Base-by-base conservation (phyloP, 2,329 filamentous ascomycete species). In the Ophiostoma quercus region DNA sequence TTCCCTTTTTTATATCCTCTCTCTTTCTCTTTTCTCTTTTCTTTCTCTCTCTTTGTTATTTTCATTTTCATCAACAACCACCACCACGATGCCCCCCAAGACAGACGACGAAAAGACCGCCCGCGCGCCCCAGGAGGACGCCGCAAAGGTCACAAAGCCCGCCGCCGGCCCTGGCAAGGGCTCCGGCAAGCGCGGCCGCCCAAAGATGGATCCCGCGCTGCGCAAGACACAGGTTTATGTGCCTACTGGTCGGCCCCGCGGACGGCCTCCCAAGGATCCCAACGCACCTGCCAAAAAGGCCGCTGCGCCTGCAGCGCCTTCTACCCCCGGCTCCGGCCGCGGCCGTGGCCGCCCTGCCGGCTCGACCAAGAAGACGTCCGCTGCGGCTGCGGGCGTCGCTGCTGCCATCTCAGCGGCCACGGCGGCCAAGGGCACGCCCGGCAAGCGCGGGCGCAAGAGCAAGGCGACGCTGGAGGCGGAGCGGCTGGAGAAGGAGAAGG, bases 231-330 rank as follows among this genome's bases (percentile, higher is more conserved):
- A 72, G 71, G 68, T 63, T 29, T 74, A 74, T 65, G 74, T 74
- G 69, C 74, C 74, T 6, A 74, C 74, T 4, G 74, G 74, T 25
- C 74, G 74, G 43, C 72, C 72, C 3, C 74, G 74, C 32, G 74
- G 74, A 43, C 72, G 74, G 1, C 73, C 74, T 3, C 71, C 73
- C 69, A 74, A 74, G 70, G 71, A 73, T 69, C 72, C 74, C 8
- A 69, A 71, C 67, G 74, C 72, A 2, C 39, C 67, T 3, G 37
- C 68, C 62, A 73, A 73, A 69, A 68, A 34, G 63, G 5, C 66
- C 4, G 14, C 11, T 25, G 22, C 19, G 7, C 4, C 65, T 19
- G 12, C 65, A 1, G 6, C n/a, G 0, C 68, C 62, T 29, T 67
- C 39, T 14, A 68, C 43, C 2, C 39, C 73, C 1, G 71, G 71